These are phyloP conservation scores for Phytopythium boreale DNA, from an alignment of 352 stramenopile species.

Conservation along the genomic window DNA sequence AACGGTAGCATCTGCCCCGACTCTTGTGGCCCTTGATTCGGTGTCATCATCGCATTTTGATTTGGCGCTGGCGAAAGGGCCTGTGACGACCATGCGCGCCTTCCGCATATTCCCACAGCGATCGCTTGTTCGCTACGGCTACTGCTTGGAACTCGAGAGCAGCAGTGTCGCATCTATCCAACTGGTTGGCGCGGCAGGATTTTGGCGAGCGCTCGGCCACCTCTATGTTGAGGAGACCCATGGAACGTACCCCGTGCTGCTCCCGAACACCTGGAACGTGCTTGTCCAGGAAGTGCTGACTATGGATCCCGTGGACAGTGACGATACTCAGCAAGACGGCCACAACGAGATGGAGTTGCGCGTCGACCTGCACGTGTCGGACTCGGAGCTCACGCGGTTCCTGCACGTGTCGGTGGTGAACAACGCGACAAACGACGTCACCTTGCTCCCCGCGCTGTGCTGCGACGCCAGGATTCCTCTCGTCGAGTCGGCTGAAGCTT, in stretches of 20 bases:
- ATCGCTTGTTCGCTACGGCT: conserved; percentile 44
- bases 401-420: conserved; percentile 53
- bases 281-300: conserved; percentile 47
- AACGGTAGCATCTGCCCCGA: conserved; percentile 11
- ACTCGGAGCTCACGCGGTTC: conserved; percentile 37
- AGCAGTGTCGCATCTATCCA: conserved; percentile 1
- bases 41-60: conserved; percentile 27
- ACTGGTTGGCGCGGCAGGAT: not conserved
- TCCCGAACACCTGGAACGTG: conserved; percentile 47
- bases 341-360: conserved; percentile 28
- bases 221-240: conserved; percentile 50
- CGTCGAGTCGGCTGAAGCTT: conserved; percentile 3
- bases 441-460: conserved; percentile 30
- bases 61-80: conserved; percentile 9
- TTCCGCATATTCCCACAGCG: conserved; percentile 52
- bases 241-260: conserved; percentile 41
- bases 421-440: conserved; percentile 32
- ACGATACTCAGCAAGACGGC: not conserved
- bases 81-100: conserved; percentile 13
- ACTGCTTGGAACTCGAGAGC: conserved; percentile 47
- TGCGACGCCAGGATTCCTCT: conserved; percentile 18
- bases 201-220: conserved; percentile 37
- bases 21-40: conserved; percentile 36
- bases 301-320: not conserved
- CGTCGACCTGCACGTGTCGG: conserved; percentile 58